These are phyloP conservation scores for Jackrogersella multiformis DNA, from an alignment of 495 filamentous ascomycete species.

Conservation along the genomic window DNA sequence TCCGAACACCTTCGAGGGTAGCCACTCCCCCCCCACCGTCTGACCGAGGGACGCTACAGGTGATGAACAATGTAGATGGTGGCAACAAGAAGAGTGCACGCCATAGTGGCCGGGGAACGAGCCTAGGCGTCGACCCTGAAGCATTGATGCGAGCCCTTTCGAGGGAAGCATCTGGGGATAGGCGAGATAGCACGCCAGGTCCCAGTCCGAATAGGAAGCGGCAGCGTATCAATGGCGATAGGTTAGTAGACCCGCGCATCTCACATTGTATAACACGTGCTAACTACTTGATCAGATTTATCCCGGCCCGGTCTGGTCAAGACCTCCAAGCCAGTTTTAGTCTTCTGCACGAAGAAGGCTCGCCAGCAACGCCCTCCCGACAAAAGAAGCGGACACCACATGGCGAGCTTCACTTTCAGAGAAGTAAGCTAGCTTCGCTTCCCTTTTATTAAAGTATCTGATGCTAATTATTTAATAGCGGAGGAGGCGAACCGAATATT, in stretches of 20 bases:
- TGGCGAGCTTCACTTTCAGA: conserved; percentile 92
- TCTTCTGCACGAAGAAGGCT: conserved; percentile 88
- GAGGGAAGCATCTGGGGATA: conserved; percentile 46
- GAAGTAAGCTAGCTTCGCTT: conserved; percentile 66
- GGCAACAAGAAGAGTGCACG: conserved; percentile 41
- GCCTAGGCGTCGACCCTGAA: conserved; percentile 49
- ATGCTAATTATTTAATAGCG: conserved; percentile 68
- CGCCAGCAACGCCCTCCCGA: conserved; percentile 88
- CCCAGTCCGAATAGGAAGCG: conserved; percentile 87
- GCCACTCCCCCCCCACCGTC: conserved; percentile 52
- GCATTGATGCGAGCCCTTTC: conserved; percentile 46
- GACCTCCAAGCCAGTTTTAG: conserved; percentile 92
- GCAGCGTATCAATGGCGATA: conserved; percentile 84
- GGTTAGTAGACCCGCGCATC: conserved; percentile 55
- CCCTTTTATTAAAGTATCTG: neutral
- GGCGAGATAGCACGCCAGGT: conserved; percentile 73
- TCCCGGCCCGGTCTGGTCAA: conserved; percentile 91
- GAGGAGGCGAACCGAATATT: conserved; percentile 95
- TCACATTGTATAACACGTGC: conserved; percentile 6
- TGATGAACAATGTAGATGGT: conserved; percentile 44
- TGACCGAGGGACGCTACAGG: conserved; percentile 48
- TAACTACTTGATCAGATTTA: conserved; percentile 73
- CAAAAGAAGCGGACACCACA: conserved; percentile 85
- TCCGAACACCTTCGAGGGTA: conserved; percentile 48
- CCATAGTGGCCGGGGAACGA: conserved; percentile 40